Base-by-base conservation (phyloP, 495 filamentous ascomycete genomes). In the Diplogelasinospora grovesii region DNA sequence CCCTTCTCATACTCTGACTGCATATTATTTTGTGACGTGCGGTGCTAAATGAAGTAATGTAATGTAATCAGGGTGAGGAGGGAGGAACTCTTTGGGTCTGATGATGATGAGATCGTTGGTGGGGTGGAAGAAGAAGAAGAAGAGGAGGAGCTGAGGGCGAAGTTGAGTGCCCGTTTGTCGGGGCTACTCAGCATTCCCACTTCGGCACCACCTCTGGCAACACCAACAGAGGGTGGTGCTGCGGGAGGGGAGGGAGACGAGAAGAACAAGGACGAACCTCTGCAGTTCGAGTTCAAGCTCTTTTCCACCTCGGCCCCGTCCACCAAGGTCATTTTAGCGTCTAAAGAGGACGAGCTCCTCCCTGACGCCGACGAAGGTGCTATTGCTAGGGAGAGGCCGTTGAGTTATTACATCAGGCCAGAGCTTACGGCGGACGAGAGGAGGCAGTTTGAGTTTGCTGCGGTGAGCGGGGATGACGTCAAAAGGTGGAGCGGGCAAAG, bases 261-360 rank as follows among this genome's bases (percentile, higher is more conserved):
- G 10, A 48, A 39, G 15, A 23, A 31, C 14, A 40, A 46, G 13
- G 51, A 46, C 4, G 52, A 47, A 20, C 60, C 64, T 13, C 56
- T 59, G n/a, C 63, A 64, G 23, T 71, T 73, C 34, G 66, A 64
- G 16, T 77, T 79, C 53, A 62, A 67, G 2, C 64, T 78, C 33
- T 78, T 78, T 43, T 65, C 70, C 23, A 59, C 63, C n/a, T 54
- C 62, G 13, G 50, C 49, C 13, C 47, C 59, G 1, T 51, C 50
- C 3, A 57, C 51, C 14, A 65, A 61, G 21, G 57, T 69, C 8
- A 48, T 68, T 8, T 53, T 67, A 20, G 45, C 36, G 23, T 31
- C 53, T 16, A 42, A 60, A 16, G 53, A 60, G 33, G 20, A 30
- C 14, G 14, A 5, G 38, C n/a, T 19, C 10, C 5, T 5, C 15